Conservation (phyloP, 441 rosid species). For the Erodium trifolium region DNA sequence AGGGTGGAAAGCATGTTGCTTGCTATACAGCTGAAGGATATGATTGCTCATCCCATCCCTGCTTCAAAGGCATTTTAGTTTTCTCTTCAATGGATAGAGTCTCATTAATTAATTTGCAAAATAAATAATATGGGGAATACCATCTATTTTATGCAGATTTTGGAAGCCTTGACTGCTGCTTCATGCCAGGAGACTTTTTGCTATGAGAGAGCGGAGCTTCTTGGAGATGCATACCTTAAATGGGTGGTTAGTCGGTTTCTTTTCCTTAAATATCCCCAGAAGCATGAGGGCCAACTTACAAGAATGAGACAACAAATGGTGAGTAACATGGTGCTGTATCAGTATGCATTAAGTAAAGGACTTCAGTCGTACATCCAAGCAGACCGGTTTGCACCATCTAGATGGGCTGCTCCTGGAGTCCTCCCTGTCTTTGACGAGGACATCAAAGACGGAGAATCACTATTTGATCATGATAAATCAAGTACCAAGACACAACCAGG, state of each 20-base stretch:
- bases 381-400: constrained; percentile 96
- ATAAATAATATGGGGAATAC: not conserved
- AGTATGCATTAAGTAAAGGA: constrained; percentile 67
- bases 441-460: constrained; percentile 74
- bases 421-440: constrained; percentile 96
- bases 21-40: constrained; percentile 74
- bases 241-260: constrained; percentile 97
- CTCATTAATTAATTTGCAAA: not conserved
- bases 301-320: constrained; percentile 99
- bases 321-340: constrained; percentile 90
- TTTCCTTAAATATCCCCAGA: constrained; percentile 95
- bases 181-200: constrained; percentile 99
- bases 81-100: not conserved
- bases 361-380: constrained; percentile 97
- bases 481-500: constrained; percentile 27
- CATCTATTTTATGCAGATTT: constrained; percentile 38
- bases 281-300: constrained; percentile 97
- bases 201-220: constrained; percentile 98
- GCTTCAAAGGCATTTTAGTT: constrained; percentile 57
- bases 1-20: constrained; percentile 99
- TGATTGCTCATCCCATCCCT: constrained; percentile 62
- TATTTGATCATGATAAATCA: constrained; percentile 55
- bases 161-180: constrained; percentile 98
- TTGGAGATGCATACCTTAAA: constrained; percentile 98
- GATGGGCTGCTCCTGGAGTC: constrained; percentile 99